Conservation (phyloP, 306 rosid species). For the Vigna reflexopilosa region DNA sequence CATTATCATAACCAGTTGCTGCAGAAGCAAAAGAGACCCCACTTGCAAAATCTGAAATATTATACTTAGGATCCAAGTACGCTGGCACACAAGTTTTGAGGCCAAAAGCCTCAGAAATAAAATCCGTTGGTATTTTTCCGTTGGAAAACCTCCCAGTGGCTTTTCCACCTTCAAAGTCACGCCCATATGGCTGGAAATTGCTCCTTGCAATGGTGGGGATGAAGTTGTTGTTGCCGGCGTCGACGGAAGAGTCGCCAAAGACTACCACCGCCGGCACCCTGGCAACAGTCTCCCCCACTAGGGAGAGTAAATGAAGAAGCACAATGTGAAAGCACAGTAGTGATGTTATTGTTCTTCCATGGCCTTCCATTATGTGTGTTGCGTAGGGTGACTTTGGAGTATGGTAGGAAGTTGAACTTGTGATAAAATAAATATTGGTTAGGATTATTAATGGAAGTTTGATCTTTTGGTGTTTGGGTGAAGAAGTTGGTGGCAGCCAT, state of each 20-base stretch:
- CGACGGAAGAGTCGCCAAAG: slow-evolving; percentile 91
- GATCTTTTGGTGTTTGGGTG: slow-evolving; percentile 45
- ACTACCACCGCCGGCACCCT: slow-evolving; percentile 75
- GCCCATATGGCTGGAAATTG: slow-evolving; percentile 89
- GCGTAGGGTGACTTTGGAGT: slow-evolving; percentile 10
- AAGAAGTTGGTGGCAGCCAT: slow-evolving; percentile 59
- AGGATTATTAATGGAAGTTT: slow-evolving; percentile 45
- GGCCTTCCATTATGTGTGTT: slow-evolving; percentile 21
- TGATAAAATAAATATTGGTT: slow-evolving; percentile 50
- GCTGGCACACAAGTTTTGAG: slow-evolving; percentile 69
- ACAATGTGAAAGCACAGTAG: slow-evolving; percentile 37
- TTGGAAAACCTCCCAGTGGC: slow-evolving; percentile 89
- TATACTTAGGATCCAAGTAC: slow-evolving; percentile 81
- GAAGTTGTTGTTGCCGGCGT: slow-evolving; percentile 92
- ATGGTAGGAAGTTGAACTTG: slow-evolving; percentile 27
- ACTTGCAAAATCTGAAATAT: slow-evolving; percentile 75
- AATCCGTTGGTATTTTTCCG: slow-evolving; percentile 82
- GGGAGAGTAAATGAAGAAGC: slow-evolving; percentile 30
- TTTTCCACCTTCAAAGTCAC: slow-evolving; percentile 75
- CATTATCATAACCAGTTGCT: slow-evolving; percentile 90
- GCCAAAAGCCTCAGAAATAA: slow-evolving; percentile 72
- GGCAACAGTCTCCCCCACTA: slow-evolving; percentile 30
- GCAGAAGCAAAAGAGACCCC: slow-evolving; percentile 95
- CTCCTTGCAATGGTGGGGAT: slow-evolving; percentile 86
- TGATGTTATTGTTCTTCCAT: slow-evolving; percentile 1